These are phyloP conservation scores for Pontederia crassipes DNA, from an alignment of 176 grass and related monocot species.

Conservation along the genomic window DNA sequence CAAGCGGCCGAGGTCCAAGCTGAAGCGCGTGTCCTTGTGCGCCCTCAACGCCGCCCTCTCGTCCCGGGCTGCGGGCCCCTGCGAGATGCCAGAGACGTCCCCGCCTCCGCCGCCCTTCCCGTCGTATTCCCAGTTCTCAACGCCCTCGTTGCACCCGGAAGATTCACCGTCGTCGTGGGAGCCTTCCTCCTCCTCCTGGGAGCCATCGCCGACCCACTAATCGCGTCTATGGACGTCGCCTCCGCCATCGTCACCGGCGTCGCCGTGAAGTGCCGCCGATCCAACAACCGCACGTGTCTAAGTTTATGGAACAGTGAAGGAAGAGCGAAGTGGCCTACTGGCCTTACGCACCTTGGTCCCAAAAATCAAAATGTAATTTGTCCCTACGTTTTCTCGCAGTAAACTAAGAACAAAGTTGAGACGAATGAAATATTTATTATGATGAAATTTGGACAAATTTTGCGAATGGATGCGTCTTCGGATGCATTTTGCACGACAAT, in stretches of 20 bases:
- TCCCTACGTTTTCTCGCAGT: too few species aligned
- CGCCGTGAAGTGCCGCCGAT: neutral
- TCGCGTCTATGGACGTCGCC: neutral
- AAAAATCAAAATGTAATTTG: too few species aligned
- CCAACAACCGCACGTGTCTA: neutral
- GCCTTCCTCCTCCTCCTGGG: conserved; percentile 34
- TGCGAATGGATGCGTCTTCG: too few species aligned
- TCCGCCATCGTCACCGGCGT: conserved; percentile 1
- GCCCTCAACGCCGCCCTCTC: neutral
- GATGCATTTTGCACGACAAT: too few species aligned
- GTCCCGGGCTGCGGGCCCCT: too few species aligned
- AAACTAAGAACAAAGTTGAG: too few species aligned
- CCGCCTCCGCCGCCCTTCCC: conserved; percentile 4
- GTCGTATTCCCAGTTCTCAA: conserved; percentile 1
- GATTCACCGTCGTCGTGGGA: conserved; percentile 20
- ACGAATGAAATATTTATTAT: too few species aligned
- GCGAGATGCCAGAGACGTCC: neutral
- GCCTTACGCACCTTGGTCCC: too few species aligned
- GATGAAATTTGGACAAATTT: too few species aligned
- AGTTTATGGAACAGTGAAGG: neutral
- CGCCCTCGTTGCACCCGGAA: neutral
- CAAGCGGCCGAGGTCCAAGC: conserved; percentile 1
- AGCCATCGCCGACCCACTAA: conserved; percentile 13
- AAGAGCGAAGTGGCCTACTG: too few species aligned
- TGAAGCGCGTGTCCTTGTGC: neutral